A percentile compares a stretch with the other conserved stretches of the same genome.
These are phyloP conservation scores for Aspergillus arachidicola DNA, from an alignment of 2,329 filamentous ascomycete species.

Conservation along the genomic window DNA sequence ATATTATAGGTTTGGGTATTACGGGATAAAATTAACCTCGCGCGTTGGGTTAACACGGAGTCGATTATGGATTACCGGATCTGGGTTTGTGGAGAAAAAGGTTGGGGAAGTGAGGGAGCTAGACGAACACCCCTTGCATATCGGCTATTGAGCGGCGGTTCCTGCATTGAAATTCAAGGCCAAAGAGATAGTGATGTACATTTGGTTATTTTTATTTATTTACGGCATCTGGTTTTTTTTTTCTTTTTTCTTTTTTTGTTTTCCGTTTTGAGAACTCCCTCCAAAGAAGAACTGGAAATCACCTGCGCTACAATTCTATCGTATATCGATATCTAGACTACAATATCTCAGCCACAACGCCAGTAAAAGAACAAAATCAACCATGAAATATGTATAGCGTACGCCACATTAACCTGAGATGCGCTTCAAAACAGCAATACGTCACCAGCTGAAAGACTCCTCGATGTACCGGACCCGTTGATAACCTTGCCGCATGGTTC, in stretches of 20 bases:
- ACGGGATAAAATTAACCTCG: neutral
- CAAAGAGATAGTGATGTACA: neutral
- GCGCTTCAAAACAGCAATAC: neutral
- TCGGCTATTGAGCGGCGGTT: neutral
- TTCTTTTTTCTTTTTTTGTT: no score
- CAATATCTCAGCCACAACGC: neutral
- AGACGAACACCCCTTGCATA: no score
- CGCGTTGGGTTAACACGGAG: neutral
- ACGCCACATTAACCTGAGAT: neutral
- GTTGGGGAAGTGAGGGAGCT: no score
- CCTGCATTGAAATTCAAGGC: no score
- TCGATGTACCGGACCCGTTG: constrained; percentile 48
- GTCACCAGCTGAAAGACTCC: constrained; percentile 47
- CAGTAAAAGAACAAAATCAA: neutral
- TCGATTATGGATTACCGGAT: no score
- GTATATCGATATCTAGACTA: neutral
- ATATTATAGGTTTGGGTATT: neutral
- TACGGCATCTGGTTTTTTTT: neutral
- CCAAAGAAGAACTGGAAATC: neutral
- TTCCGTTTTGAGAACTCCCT: neutral
- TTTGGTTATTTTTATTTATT: neutral
- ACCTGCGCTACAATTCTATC: neutral
- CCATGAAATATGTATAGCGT: neutral
- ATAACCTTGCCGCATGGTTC: constrained; percentile 37
- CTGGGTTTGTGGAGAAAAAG: no score